Base-by-base conservation (phyloP, 148 eudicot species). In the Limonium bicolor region DNA sequence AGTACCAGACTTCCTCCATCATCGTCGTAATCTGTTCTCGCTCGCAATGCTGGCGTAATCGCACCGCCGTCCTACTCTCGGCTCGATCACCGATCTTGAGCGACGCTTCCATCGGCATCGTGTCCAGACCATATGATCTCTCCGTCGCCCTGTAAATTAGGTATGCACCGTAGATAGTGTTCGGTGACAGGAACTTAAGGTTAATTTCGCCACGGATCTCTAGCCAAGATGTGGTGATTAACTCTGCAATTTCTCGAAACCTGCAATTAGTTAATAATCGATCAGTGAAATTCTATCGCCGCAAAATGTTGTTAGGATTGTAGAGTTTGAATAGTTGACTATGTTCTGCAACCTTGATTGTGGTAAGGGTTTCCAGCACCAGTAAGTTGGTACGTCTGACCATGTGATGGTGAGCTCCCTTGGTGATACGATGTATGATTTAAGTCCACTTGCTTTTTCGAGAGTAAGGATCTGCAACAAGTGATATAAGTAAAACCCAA, bases 341-440 rank as follows among this genome's bases (percentile, higher is more conserved):
- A n/a, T n/a, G n/a, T n/a, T n/a, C n/a, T n/a, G 4, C 29, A 50
- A 80, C 90, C 90, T 73, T 46, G 90, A 80, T 11, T 52, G 36
- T 6, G 67, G 41, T 21, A 34, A 22, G 6, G 70, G 14, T 56
- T 50, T 65, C 92, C 92, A 81, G 12, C 30, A 57, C 92, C 92
- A 81, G 20, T 60, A 50, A 8, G 35, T 53, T 19, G 72, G 77
- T 25, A 66, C 59, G 50, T 56, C 27, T 15, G 62, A 33, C 61
- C 54, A 55, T 22, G 59, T 27, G 44, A 80, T 76, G 3, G 53
- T 41, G 19, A 80, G 59, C 20, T 67, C 73, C 61, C 64, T 62
- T 4, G 84, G 70, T 2, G 84, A 73, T 5, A 80, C 36, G 14
- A 73, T 43, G 36, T 59, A 80, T 3, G 66, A 56, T 43, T 61